Conservation (phyloP, 2,329 filamentous ascomycete genomes). For the Calcarisporium arbuscula region DNA sequence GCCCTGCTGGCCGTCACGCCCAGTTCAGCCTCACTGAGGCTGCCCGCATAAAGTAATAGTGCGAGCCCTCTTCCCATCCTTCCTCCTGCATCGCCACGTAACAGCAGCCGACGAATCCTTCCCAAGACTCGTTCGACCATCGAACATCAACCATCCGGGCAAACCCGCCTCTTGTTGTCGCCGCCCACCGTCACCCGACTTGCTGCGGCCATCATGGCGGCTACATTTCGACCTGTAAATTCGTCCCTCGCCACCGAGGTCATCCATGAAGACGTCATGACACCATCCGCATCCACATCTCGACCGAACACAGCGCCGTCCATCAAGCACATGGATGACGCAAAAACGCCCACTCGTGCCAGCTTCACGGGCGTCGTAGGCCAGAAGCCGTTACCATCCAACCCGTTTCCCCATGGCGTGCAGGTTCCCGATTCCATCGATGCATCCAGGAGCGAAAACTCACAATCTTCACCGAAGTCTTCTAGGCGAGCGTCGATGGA, state of each 20-base stretch:
- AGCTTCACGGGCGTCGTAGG: conserved; percentile 39
- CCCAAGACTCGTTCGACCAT: too few relatives aligned
- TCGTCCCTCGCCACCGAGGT: conserved; percentile 27
- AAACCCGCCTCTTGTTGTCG: conserved; percentile 9
- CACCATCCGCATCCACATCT: conserved; percentile 27
- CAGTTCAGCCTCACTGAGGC: conserved; percentile 18
- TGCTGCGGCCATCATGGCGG: conserved; percentile 33
- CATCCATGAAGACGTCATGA: conserved; percentile 28
- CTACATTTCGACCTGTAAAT: conserved; percentile 43
- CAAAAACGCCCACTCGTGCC: conserved; percentile 57
- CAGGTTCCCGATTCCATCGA: conserved; percentile 41
- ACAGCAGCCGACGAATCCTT: too few relatives aligned
- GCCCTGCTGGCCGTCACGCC: conserved; percentile 16
- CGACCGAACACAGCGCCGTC: conserved; percentile 29
- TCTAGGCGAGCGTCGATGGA: conserved; percentile 54
- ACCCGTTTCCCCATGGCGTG: conserved; percentile 44
- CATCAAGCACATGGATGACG: too few relatives aligned
- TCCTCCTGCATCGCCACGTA: conserved; percentile 7
- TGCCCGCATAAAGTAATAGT: conserved; percentile 10
- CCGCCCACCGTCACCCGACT: conserved; percentile 10
- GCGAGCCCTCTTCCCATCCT: conserved; percentile 7
- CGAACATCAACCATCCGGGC: conserved; percentile 3
- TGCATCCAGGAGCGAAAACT: conserved; percentile 40
- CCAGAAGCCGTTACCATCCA: conserved; percentile 49
- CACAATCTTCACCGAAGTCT: conserved; percentile 56